Conservation (phyloP, 1,284 basidiomycete species). For the Kwoniella shivajii region DNA sequence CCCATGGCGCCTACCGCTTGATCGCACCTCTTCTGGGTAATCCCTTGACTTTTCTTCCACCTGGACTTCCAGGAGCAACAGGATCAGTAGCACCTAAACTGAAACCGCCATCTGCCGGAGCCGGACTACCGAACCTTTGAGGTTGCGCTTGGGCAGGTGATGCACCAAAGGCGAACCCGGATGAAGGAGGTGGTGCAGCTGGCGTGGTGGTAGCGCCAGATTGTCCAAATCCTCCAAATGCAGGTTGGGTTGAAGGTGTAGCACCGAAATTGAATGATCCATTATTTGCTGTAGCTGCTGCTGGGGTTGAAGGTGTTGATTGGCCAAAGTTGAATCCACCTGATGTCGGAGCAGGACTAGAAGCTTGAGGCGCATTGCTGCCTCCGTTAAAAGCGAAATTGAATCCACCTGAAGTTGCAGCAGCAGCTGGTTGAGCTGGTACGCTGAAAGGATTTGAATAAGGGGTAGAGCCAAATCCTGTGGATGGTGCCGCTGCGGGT, state of each 20-base stretch:
- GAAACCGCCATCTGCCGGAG: conserved; percentile 20
- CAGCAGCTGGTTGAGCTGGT: neutral
- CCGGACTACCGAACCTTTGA: conserved; percentile 22
- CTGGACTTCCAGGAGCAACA: conserved; percentile 18
- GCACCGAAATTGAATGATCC: conserved; percentile 11
- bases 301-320: neutral
- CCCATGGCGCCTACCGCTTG: too few species aligned
- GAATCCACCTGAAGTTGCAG: neutral
- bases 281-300: conserved; percentile 3
- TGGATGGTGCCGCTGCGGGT: conserved; percentile 1
- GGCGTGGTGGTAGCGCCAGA: conserved; percentile 1
- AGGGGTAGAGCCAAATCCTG: conserved; percentile 8
- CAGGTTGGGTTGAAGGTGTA: neutral
- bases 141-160: conserved; percentile 1
- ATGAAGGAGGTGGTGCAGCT: conserved; percentile 6
- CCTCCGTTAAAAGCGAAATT: conserved; percentile 6
- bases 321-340: conserved; percentile 13
- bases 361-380: neutral
- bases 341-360: conserved; percentile 6
- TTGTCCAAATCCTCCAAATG: neutral
- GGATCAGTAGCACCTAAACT: conserved; percentile 20
- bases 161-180: conserved; percentile 17
- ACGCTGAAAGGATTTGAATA: conserved; percentile 16
- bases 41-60: conserved; percentile 20
- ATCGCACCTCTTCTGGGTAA: conserved; percentile 17